Conservation (phyloP, 2,329 filamentous ascomycete species). For the Bertia moriformis region DNA sequence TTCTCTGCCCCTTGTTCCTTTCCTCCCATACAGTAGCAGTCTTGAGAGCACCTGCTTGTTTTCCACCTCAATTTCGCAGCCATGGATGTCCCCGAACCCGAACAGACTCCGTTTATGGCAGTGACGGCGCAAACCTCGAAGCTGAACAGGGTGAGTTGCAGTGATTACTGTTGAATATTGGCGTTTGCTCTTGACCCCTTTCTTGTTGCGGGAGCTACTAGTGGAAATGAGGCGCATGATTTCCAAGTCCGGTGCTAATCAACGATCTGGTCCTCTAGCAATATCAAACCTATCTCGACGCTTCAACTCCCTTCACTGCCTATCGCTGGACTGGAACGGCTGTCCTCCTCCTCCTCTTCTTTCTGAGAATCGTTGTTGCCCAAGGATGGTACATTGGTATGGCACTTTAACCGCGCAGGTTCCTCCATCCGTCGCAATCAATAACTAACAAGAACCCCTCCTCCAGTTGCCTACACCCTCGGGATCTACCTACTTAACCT, state of each 20-base stretch:
- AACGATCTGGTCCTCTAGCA: too few species aligned
- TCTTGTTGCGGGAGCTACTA: too few species aligned
- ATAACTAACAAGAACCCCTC: background rate
- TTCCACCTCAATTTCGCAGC: too few species aligned
- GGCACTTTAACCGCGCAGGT: constrained; percentile 8
- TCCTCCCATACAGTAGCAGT: background rate
- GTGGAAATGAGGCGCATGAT: background rate
- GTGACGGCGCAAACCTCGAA: constrained; percentile 74
- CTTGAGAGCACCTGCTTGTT: too few species aligned
- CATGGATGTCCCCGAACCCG: constrained; percentile 80
- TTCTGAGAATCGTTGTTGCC: constrained; percentile 73
- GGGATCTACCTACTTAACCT: constrained; percentile 98
- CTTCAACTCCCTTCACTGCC: constrained; percentile 73
- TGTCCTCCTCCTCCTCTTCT: constrained; percentile 64
- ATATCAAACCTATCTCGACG: constrained; percentile 89
- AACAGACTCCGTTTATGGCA: constrained; percentile 81
- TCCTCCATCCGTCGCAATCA: background rate
- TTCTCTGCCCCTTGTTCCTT: too few species aligned
- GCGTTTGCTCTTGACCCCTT: constrained; percentile 1
- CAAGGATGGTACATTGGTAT: constrained; percentile 98
- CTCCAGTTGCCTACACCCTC: constrained; percentile 79
- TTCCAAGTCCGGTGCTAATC: too few species aligned
- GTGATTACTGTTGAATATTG: background rate
- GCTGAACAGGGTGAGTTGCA: constrained; percentile 49
- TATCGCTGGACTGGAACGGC: constrained; percentile 88